Base-by-base conservation (phyloP, 495 filamentous ascomycete genomes). In the Penicillium herquei region DNA sequence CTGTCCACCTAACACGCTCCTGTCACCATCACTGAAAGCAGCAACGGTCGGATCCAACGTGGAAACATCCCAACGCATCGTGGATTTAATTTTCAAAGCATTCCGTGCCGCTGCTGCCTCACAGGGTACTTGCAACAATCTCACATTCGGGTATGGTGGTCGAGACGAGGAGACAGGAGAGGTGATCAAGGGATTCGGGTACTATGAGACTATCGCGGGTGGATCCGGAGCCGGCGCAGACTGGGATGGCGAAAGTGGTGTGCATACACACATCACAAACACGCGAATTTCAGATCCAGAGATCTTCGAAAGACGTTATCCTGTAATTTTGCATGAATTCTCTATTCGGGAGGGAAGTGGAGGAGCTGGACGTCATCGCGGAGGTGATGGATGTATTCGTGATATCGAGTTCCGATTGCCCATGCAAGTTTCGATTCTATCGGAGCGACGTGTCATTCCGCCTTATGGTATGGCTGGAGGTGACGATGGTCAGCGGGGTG, bases 211-310 rank as follows among this genome's bases (percentile, higher is more conserved):
- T 3, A 94, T 96, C 68, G 89, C 90, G 7, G 93, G 93, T 31
- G 93, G 93, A 3, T 86, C 81, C 52, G 93, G 93, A 44, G 93
- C 92, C 0, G 90, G 90, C 0, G 79, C 85, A 0, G 78, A 78
- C 26, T 96, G 91, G 91, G 80, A 91, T 54, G 93, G 93, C 21
- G 90, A 87, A 3, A 84, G 79, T 54, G 92, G 91, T 33, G 92
- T 96, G 41, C 93, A 98, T 69, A 86, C 84, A 17, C 91, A 98
- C 72, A 96, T 96, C 88, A 98, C 93, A 12, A 98, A 98, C 68
- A 98, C 93, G 3, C 84, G 93, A 7, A 96, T 96, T 66, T 96
- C 93, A 0, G 93, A 98, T 74, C 78, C 88, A 0, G 93, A 98
- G 65, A 82, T 93, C 16, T 91, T 98, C 62, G 93, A 98, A 69